These are phyloP conservation scores for Zopfia rhizophila DNA, from an alignment of 2,329 filamentous ascomycete genomes.

Conservation along the genomic window DNA sequence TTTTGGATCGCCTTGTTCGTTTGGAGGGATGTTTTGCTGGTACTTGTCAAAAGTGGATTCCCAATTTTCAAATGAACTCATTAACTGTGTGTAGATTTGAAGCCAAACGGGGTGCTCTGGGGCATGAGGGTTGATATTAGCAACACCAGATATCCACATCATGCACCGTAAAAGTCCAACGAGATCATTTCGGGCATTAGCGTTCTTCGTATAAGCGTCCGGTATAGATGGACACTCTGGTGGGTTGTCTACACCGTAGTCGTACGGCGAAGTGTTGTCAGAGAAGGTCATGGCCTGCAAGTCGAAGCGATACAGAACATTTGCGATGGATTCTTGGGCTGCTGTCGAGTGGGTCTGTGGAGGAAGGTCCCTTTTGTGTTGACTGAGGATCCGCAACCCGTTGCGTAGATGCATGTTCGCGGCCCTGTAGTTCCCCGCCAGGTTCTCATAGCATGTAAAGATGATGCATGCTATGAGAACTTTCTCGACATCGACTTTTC, in stretches of 20 bases:
- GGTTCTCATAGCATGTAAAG: conserved; percentile 44
- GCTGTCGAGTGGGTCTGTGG: conserved; percentile 8
- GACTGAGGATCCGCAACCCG: conserved; percentile 36
- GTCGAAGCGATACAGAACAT: conserved; percentile 41
- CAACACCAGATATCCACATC: conserved; percentile 39
- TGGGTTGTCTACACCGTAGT: conserved; percentile 30
- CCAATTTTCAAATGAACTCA: conserved; percentile 31
- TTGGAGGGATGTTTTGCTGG: conserved; percentile 24
- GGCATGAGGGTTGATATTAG: conserved; percentile 31
- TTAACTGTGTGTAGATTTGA: conserved; percentile 27
- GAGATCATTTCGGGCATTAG: conserved; percentile 35
- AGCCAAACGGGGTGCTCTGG: conserved; percentile 32
- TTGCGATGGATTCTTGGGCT: conserved; percentile 29
- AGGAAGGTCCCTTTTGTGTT: conserved; percentile 24
- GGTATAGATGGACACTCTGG: conserved; percentile 34
- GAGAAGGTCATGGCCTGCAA: conserved; percentile 46
- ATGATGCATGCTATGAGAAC: conserved; percentile 43
- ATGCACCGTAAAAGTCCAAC: conserved; percentile 37
- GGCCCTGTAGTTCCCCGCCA: conserved; percentile 39
- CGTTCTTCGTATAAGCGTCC: conserved; percentile 29
- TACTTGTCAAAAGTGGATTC: conserved; percentile 32
- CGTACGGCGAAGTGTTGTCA: conserved; percentile 37
- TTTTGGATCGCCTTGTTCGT: conserved; percentile 33
- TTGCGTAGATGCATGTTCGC: conserved; percentile 43
- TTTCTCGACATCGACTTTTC: conserved; percentile 34